phyloP scores from a whole-genome alignment of 495 filamentous ascomycete species.

The Aspergillus cavernicola region DNA sequence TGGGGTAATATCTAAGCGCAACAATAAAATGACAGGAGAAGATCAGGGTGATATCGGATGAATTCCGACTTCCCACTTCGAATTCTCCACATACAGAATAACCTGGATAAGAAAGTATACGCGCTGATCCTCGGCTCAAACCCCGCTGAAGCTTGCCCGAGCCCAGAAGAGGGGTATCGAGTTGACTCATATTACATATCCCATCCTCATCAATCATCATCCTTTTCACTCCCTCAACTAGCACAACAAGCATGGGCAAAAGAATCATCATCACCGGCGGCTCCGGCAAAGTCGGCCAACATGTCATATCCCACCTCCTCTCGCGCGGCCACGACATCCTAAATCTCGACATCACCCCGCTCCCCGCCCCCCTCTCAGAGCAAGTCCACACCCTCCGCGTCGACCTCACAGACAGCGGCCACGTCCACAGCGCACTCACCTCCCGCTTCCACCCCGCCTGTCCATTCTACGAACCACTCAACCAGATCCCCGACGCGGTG shows the following conservation, averaged over 20 bases:
- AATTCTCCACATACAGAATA: no score
- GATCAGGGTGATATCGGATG: no score
- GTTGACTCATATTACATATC: no score
- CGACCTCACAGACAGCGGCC: slow-evolving; percentile 55
- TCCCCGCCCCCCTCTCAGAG: slow-evolving; percentile 39
- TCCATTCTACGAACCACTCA: slow-evolving; percentile 37
- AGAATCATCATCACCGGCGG: slow-evolving; percentile 55
- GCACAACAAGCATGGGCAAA: slow-evolving; percentile 11
- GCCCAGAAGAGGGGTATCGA: no score
- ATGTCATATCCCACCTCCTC: slow-evolving; percentile 53
- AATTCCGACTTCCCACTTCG: no score
- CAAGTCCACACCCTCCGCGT: slow-evolving; percentile 53
- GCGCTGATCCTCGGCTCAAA: no score
- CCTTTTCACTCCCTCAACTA: not conserved
- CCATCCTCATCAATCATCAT: not conserved
- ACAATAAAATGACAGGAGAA: no score
- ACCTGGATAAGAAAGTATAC: no score
- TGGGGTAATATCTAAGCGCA: no score
- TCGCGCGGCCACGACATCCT: slow-evolving; percentile 50
- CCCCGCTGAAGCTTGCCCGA: no score
- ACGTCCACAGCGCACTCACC: slow-evolving; percentile 56
- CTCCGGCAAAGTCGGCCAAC: slow-evolving; percentile 56
- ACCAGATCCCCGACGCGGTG: slow-evolving; percentile 51
- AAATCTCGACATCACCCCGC: slow-evolving; percentile 50
- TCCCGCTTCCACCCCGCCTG: slow-evolving; percentile 52